These are phyloP conservation scores for Stropharia rugosoannulata DNA, from an alignment of 768 basidiomycete species.

Conservation along the genomic window DNA sequence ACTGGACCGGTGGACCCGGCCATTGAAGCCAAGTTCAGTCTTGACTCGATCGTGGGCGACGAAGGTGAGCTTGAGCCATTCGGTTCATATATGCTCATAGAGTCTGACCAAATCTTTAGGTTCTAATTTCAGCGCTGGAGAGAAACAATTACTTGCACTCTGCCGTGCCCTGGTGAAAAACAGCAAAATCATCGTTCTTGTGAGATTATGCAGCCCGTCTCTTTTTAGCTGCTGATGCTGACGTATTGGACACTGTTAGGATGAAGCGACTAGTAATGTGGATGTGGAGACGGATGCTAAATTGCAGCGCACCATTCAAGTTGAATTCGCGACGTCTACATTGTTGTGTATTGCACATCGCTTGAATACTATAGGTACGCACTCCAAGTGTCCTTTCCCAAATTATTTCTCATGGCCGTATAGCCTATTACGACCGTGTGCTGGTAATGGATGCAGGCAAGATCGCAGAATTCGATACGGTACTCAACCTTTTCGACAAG, in stretches of 20 bases:
- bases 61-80: slow-evolving; percentile 37
- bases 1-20: slow-evolving; percentile 42
- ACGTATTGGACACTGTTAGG: slow-evolving; percentile 33
- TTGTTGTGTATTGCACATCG: slow-evolving; percentile 58
- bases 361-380: slow-evolving; percentile 54
- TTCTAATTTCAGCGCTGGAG: slow-evolving; percentile 63
- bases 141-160: slow-evolving; percentile 64
- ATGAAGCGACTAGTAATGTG: slow-evolving; percentile 64
- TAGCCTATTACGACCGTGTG: slow-evolving; percentile 68
- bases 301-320: slow-evolving; percentile 62
- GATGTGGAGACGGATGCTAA: slow-evolving; percentile 65
- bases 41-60: slow-evolving; percentile 59
- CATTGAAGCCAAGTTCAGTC: slow-evolving; percentile 63
- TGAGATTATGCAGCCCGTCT: slow-evolving; percentile 23
- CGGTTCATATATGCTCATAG: slow-evolving; percentile 26
- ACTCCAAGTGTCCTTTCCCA: not conserved
- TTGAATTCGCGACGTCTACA: slow-evolving; percentile 55
- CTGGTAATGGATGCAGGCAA: slow-evolving; percentile 71
- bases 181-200: slow-evolving; percentile 55
- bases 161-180: slow-evolving; percentile 62
- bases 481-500: slow-evolving; percentile 62
- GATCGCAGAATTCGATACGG: slow-evolving; percentile 75
- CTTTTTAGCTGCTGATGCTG: not conserved
- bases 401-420: not conserved
- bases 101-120: slow-evolving; percentile 53